A percentile compares a stretch with the other conserved stretches of the same genome.
Conservation (phyloP, 169 alveolate genomes). For the Cryptosporidium meleagridis region DNA sequence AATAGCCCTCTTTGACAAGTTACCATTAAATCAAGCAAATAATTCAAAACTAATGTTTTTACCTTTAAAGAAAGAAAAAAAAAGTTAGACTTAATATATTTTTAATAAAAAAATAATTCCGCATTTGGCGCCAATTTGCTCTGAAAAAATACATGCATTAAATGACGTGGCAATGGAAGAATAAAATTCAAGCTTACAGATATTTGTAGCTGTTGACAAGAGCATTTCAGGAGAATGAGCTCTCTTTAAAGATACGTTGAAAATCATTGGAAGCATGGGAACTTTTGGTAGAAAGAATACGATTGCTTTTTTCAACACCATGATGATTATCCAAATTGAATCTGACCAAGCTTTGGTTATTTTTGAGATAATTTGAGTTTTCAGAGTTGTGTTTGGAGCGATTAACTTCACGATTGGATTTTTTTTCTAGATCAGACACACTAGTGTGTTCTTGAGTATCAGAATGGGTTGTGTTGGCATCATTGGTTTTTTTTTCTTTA, state of each 20-base stretch:
- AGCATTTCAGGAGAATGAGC: neutral
- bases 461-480: neutral
- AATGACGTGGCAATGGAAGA: neutral
- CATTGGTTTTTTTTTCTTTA: neutral
- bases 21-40: conserved; percentile 15
- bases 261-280: neutral
- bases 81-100: too few relatives aligned
- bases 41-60: neutral
- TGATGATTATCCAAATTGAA: neutral
- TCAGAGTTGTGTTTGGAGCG: neutral
- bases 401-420: neutral
- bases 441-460: neutral
- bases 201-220: neutral
- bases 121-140: neutral
- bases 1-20: conserved; percentile 54
- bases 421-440: neutral
- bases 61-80: neutral
- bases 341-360: neutral
- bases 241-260: neutral
- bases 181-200: too few relatives aligned
- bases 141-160: neutral
- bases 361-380: neutral
- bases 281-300: neutral
- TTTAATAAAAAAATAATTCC: neutral
- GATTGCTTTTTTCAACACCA: neutral